Evolutionary conservation across 2,329 filamentous ascomycete genomes (phyloP).

Genomic region (Aspergillus tanneri): DNA sequence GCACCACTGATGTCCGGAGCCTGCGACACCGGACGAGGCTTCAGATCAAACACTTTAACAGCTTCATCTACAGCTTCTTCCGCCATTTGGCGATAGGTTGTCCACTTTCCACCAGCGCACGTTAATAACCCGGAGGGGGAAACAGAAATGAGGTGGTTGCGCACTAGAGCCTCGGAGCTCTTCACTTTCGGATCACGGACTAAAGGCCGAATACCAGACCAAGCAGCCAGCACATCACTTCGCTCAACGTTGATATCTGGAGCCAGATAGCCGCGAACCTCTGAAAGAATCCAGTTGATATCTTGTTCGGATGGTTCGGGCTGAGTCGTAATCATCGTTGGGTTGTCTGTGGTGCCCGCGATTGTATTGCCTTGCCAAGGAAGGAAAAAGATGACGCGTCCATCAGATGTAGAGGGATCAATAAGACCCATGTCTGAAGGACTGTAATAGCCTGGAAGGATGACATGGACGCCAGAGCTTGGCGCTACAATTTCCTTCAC

Average conservation of each 20-base stretch:
- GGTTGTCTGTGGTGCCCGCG: slow-evolving; percentile 81
- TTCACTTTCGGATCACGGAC: slow-evolving; percentile 82
- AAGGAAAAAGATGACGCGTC: slow-evolving; percentile 88
- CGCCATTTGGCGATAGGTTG: slow-evolving; percentile 89
- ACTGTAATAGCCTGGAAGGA: slow-evolving; percentile 83
- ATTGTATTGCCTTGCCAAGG: slow-evolving; percentile 94
- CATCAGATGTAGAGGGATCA: slow-evolving; percentile 82
- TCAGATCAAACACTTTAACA: slow-evolving; percentile 65
- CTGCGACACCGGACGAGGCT: slow-evolving; percentile 56
- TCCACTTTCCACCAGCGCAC: slow-evolving; percentile 89
- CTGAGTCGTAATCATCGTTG: slow-evolving; percentile 68
- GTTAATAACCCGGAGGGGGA: slow-evolving; percentile 79
- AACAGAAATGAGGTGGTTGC: slow-evolving; percentile 79
- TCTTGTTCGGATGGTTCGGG: slow-evolving; percentile 78
- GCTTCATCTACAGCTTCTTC: slow-evolving; percentile 85
- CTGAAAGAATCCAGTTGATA: slow-evolving; percentile 82
- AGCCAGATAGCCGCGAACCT: slow-evolving; percentile 77
- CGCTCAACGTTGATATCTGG: slow-evolving; percentile 82
- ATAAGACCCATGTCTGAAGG: slow-evolving; percentile 84
- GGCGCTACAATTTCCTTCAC: slow-evolving; percentile 79
- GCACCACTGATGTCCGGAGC: slow-evolving; percentile 69
- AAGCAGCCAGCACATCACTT: slow-evolving; percentile 83
- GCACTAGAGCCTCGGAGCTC: slow-evolving; percentile 83
- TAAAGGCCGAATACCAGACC: slow-evolving; percentile 83
- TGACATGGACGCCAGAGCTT: slow-evolving; percentile 80